Evolutionary conservation across 495 filamentous ascomycete species (phyloP), one percentile per base, ranked within the genome.

Genomic region (Lophiotrema nucula): DNA sequence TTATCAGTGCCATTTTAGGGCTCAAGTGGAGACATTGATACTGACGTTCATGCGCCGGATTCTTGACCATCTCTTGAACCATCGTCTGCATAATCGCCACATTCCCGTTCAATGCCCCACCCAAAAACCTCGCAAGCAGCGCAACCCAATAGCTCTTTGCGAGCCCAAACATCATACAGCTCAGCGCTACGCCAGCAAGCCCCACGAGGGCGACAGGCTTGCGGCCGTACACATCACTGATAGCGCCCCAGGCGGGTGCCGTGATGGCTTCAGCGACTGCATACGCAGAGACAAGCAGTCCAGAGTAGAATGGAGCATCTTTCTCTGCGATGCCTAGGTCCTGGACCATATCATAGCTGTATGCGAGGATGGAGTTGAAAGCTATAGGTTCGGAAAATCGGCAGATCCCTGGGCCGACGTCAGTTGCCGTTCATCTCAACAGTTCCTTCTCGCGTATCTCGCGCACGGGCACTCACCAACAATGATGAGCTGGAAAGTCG

Each of bases 31-130:
- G n/a, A 31, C 46, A 31, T 6, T 25, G 21, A 37, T 42, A 66
- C 58, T 58, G 35, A 66, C 63, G 65, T 53, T 67, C 60, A 31
- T 67, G 65, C 21, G 48, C 60, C 16, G 60, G 60, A 42, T 57
- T 60, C 28, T 47, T 67, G 24, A 67, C 60, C 51, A 67, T 58
- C 38, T 67, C 65, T 4, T 50, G 56, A 4, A 67, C 54, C 51
- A 64, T 64, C 19, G 60, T 67, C 52, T 67, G 65, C 65, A 67
- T 64, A 21, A 67, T 48, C 12, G 60, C 65, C 21, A 67, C 65
- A 61, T 67, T 67, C 18, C 65, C 65, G 35, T 67, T 67, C 31
- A 67, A 44, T 1, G 59, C 59, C 12, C 65, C 65, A 3, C 65
- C 65, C 13, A 67, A 44, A 15, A 64, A 46, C 13, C 65, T 37